Conservation (phyloP, 306 rosid species). For the Quercus gilva region DNA sequence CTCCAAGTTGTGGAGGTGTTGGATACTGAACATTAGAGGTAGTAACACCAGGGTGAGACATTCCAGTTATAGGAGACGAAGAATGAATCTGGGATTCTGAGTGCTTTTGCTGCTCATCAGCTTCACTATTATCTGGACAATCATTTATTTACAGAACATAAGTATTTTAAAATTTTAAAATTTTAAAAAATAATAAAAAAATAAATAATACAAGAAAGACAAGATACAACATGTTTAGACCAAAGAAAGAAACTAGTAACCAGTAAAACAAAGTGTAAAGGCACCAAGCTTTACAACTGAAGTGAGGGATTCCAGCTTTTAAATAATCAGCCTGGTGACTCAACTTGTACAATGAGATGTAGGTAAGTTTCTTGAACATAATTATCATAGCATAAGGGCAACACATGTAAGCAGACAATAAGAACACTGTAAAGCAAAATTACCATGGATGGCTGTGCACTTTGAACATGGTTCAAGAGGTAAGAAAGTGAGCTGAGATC, state of each 20-base stretch:
- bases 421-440: neutral
- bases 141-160: slow-evolving; percentile 20
- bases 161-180: slow-evolving; percentile 3
- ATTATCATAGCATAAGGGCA: neutral
- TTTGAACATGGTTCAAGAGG: neutral
- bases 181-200: neutral
- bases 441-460: neutral
- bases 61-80: slow-evolving; percentile 48
- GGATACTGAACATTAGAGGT: slow-evolving; percentile 57
- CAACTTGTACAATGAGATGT: neutral
- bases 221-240: neutral
- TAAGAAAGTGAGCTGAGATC: neutral
- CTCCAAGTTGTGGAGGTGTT: slow-evolving; percentile 68
- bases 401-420: neutral
- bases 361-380: neutral
- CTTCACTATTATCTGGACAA: slow-evolving; percentile 62
- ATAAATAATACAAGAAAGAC: slow-evolving; percentile 8
- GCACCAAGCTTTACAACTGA: neutral
- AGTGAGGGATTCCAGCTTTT: neutral
- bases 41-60: slow-evolving; percentile 50
- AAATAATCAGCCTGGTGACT: neutral
- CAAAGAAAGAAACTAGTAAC: neutral
- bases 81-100: slow-evolving; percentile 57
- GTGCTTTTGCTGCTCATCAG: slow-evolving; percentile 59
- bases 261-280: neutral